Conservation (phyloP, 2,329 filamentous ascomycete species). For the Ilyonectria sp. region DNA sequence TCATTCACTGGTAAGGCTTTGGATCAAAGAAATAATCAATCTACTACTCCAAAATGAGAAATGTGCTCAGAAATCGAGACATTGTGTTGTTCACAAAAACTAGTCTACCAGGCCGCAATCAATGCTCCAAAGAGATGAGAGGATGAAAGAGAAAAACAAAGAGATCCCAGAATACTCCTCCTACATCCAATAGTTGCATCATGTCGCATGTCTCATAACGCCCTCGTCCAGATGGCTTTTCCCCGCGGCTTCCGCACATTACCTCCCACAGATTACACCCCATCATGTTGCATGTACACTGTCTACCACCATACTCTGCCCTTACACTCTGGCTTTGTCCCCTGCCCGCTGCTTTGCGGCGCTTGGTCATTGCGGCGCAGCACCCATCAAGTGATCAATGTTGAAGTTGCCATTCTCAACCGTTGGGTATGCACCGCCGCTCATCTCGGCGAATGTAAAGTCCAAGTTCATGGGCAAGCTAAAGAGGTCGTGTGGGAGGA, state of each 20-base stretch:
- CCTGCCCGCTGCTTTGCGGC: not conserved
- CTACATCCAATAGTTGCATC: constrained; percentile 30
- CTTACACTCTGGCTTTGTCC: not conserved
- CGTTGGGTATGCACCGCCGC: constrained; percentile 74
- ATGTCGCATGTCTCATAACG: constrained; percentile 46
- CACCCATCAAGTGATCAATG: constrained; percentile 19
- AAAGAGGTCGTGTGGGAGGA: constrained; percentile 94
- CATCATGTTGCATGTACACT: constrained; percentile 31
- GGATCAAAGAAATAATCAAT: not conserved
- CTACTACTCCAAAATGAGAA: not conserved
- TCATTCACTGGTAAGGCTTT: not conserved
- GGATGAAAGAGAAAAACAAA: constrained; percentile 7
- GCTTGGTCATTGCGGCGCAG: constrained; percentile 8
- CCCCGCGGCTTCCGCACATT: not conserved
- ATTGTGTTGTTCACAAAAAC: not conserved
- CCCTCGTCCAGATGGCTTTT: constrained; percentile 8
- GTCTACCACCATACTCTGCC: constrained; percentile 10
- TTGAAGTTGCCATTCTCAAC: constrained; percentile 73
- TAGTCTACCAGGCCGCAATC: constrained; percentile 4
- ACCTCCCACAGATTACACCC: constrained; percentile 4
- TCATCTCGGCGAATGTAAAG: constrained; percentile 84
- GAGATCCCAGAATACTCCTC: constrained; percentile 25
- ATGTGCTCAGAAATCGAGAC: not conserved
- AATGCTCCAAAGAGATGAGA: constrained; percentile 10
- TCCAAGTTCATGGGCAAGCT: constrained; percentile 96